Conservation (phyloP, 345 rosid species). For the Eucalyptus fibrosa region DNA sequence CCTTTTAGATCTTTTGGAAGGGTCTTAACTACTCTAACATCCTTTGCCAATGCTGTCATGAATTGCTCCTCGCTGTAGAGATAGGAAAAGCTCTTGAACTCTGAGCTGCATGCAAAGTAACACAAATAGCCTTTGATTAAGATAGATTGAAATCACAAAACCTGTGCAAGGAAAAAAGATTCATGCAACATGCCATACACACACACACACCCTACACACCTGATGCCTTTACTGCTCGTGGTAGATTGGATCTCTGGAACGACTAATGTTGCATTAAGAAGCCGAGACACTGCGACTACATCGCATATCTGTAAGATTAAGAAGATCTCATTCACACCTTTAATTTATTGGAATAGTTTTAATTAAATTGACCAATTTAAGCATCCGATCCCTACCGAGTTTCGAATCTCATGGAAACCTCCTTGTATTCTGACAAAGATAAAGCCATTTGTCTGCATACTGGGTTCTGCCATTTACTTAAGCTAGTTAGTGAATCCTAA, state of each 20-base stretch:
- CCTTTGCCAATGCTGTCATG: slow-evolving; percentile 62
- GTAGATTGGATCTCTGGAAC: slow-evolving; percentile 97
- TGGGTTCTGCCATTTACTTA: slow-evolving; percentile 34
- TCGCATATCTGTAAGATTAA: slow-evolving; percentile 49
- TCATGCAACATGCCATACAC: background rate
- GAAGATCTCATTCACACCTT: background rate
- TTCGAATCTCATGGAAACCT: slow-evolving; percentile 95
- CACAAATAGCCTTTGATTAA: background rate
- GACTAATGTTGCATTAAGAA: slow-evolving; percentile 89
- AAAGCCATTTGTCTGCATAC: slow-evolving; percentile 44
- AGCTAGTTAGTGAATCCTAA: background rate
- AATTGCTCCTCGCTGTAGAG: slow-evolving; percentile 86
- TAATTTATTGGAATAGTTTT: background rate
- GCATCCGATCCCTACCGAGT: slow-evolving; percentile 50
- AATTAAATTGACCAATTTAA: background rate
- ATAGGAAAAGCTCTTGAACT: slow-evolving; percentile 96
- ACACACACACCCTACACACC: slow-evolving; percentile 16
- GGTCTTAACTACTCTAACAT: slow-evolving; percentile 69
- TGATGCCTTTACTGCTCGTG: slow-evolving; percentile 97
- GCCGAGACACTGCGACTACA: slow-evolving; percentile 71
- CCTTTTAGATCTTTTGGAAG: slow-evolving; percentile 88
- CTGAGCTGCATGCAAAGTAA: slow-evolving; percentile 44
- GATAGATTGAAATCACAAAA: background rate
- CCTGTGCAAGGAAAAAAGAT: background rate
- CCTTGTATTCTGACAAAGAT: slow-evolving; percentile 95